Evolutionary conservation across 495 filamentous ascomycete genomes (phyloP), one percentile per base, ranked within the genome.

Genomic region (Hyaloscypha finlandica): DNA sequence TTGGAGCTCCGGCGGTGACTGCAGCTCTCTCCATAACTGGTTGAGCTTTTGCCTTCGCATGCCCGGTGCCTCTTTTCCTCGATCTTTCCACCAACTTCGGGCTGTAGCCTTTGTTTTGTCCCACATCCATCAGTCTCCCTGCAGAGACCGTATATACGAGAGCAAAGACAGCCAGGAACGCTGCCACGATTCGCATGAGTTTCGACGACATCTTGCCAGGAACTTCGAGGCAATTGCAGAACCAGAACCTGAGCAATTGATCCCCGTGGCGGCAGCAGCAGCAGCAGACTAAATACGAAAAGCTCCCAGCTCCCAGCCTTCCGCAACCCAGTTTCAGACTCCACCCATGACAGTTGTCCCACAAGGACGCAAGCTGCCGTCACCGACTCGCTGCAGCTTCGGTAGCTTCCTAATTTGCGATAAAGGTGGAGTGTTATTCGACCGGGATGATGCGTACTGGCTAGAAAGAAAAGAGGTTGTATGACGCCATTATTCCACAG

Each of bases 11-110:
- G 31, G 32, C 8, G 8, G 56, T 16, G n/a, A 29, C 31, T 37
- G 32, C 29, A 59, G 56, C 56, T 59, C 56, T 59, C n/a, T 59
- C 30, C 8, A 37, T 8, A 6, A 59, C 8, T 59, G 30, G 56
- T 29, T 37, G 20, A 29, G 56, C 31, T 37, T 37, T 31, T 2
- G 56, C 11, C 14, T 37, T 59, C 12, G 56, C 30, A 8, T 59
- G 8, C 8, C 22, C 14, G 6, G 20, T 32, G 19, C 25, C 56
- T 9, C 8, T 37, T 59, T 37, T 31, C 22, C 22, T 25, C 20
- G 6, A 16, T 29, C 20, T 59, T 20, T 59, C 31, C 32, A 19
- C 30, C 0, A 59, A n/a, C 29, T 59, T n/a, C 6, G 56, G 32
- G 32, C 32, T 16, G n/a, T 33, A 59, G 32, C 56, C 56, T 37